These are phyloP conservation scores for Phaseolus coccineus DNA, from an alignment of 331 rosid species.

Conservation along the genomic window DNA sequence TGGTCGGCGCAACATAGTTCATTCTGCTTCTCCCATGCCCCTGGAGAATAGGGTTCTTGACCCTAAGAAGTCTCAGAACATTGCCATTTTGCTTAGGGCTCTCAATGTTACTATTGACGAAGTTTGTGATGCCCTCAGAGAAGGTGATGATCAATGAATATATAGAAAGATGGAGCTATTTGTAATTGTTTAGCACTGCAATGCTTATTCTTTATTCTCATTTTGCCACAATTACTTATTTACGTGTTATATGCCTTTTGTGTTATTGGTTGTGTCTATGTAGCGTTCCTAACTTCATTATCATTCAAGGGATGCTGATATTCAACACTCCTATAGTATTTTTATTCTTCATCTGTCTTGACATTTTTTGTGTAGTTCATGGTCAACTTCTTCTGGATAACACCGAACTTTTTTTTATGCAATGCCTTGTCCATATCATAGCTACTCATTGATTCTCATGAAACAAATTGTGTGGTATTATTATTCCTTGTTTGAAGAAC, in stretches of 20 bases:
- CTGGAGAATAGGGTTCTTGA: slow-evolving; percentile 80
- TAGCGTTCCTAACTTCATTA: background rate
- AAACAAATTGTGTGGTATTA: background rate
- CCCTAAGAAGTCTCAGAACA: slow-evolving; percentile 90
- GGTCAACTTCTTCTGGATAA: background rate
- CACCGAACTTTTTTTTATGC: background rate
- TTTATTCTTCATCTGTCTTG: slow-evolving; percentile 11
- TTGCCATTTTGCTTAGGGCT: slow-evolving; percentile 86
- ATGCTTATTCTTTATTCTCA: no score
- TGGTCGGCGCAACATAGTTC: slow-evolving; percentile 51
- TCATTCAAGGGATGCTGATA: background rate
- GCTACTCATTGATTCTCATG: background rate
- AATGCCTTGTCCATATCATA: background rate
- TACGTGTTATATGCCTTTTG: background rate
- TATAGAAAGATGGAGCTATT: background rate
- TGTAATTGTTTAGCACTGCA: background rate
- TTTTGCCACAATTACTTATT: background rate
- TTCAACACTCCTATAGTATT: background rate
- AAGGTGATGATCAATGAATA: slow-evolving; percentile 43
- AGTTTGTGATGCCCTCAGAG: slow-evolving; percentile 66
- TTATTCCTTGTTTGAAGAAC: slow-evolving; percentile 14
- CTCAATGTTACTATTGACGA: slow-evolving; percentile 85
- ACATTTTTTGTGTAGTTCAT: background rate
- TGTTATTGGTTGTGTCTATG: background rate
- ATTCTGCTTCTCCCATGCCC: slow-evolving; percentile 52